These are phyloP conservation scores for Botrytis tulipae DNA, from an alignment of 2,329 filamentous ascomycete genomes.

Conservation along the genomic window DNA sequence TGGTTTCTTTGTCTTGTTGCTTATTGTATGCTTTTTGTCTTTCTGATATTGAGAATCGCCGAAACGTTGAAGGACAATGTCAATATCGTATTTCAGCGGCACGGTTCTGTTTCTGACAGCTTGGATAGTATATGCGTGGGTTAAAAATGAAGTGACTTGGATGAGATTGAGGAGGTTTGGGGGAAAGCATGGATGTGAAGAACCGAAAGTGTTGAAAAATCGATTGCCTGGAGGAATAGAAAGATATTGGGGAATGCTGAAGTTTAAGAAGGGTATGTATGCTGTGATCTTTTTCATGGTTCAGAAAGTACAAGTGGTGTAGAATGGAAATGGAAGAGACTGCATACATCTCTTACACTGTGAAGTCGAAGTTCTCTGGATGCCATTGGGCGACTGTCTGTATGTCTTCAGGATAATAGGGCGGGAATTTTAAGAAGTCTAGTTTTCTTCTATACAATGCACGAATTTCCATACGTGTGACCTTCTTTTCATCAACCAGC, in stretches of 20 bases:
- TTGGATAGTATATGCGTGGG: background rate
- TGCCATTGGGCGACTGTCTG: background rate
- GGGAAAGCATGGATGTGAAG: background rate
- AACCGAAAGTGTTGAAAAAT: background rate
- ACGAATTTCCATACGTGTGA: background rate
- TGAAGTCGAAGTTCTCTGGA: background rate
- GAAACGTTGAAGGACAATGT: background rate
- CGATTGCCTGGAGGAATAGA: background rate
- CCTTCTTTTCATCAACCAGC: background rate
- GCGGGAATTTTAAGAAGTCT: background rate
- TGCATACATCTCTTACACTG: background rate
- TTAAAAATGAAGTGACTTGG: background rate
- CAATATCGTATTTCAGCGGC: background rate
- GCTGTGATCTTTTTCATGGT: background rate
- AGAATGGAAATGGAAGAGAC: background rate
- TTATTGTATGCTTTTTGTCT: background rate
- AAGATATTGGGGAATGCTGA: background rate
- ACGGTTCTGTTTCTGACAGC: background rate
- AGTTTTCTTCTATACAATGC: background rate
- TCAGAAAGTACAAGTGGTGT: fast-evolving
- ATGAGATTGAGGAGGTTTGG: background rate
- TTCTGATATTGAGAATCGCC: background rate
- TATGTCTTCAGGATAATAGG: background rate
- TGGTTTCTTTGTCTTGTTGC: background rate
- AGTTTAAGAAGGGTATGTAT: background rate